These are phyloP conservation scores for Pseudonectria foliicola DNA, from an alignment of 2,329 filamentous ascomycete species.

Conservation along the genomic window DNA sequence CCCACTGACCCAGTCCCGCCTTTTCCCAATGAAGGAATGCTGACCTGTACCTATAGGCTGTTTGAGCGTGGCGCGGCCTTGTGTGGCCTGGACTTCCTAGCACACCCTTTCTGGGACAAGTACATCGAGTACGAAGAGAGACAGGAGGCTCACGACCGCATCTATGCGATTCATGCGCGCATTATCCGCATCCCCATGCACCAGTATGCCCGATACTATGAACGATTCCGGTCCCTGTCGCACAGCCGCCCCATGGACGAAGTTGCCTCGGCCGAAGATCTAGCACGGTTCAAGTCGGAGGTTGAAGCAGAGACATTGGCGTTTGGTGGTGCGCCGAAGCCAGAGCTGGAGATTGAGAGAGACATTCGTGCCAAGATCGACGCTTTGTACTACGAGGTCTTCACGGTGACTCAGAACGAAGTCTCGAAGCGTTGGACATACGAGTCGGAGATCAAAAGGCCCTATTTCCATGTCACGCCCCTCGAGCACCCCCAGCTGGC, in stretches of 20 bases:
- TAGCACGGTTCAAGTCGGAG: conserved; percentile 64
- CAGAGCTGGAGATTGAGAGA: conserved; percentile 73
- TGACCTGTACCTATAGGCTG: conserved; percentile 53
- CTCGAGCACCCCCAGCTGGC: conserved; percentile 75
- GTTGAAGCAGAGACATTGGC: conserved; percentile 57
- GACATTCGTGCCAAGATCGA: conserved; percentile 78
- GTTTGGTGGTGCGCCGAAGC: conserved; percentile 46
- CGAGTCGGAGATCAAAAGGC: conserved; percentile 88
- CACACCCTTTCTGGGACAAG: conserved; percentile 98
- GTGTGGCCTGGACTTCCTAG: conserved; percentile 87
- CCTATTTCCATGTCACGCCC: conserved; percentile 94
- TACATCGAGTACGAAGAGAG: conserved; percentile 96
- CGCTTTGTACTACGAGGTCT: conserved; percentile 70
- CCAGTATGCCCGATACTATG: conserved; percentile 91
- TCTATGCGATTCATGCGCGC: conserved; percentile 76
- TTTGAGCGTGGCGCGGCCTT: conserved; percentile 83
- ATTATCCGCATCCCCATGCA: conserved; percentile 90
- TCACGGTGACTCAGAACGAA: conserved; percentile 75
- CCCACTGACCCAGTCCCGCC: conserved; percentile 27
- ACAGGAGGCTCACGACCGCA: conserved; percentile 72
- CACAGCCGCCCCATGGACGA: conserved; percentile 66
- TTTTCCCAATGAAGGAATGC: conserved; percentile 17
- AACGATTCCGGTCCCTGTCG: conserved; percentile 74
- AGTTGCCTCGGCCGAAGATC: conserved; percentile 59
- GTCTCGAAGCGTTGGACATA: conserved; percentile 92